phyloP scores from a whole-genome alignment of 108 stramenopile genomes.

The Nitzschia sp. region DNA sequence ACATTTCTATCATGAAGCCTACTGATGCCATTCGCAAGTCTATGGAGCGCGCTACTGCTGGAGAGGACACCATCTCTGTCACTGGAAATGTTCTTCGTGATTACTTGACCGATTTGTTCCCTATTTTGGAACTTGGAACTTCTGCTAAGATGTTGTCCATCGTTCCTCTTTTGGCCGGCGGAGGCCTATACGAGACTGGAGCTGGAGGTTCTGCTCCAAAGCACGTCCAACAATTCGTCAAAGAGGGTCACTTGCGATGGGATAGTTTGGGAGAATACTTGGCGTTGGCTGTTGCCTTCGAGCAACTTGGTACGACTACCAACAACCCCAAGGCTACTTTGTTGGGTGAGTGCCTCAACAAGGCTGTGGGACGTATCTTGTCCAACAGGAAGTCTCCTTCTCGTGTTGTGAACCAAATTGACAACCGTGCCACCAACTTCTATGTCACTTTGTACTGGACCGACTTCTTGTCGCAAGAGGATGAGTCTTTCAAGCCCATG shows the following conservation, averaged over 20 bases:
- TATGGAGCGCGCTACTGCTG: slow-evolving; percentile 85
- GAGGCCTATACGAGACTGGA: slow-evolving; percentile 93
- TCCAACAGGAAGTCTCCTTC: slow-evolving; percentile 85
- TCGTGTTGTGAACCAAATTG: slow-evolving; percentile 88
- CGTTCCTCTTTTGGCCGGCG: slow-evolving; percentile 88
- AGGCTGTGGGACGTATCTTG: slow-evolving; percentile 86
- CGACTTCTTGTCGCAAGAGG: slow-evolving; percentile 82
- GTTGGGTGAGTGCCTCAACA: slow-evolving; percentile 77
- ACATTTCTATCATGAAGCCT: slow-evolving; percentile 89
- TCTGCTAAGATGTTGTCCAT: slow-evolving; percentile 95
- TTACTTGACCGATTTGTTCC: slow-evolving; percentile 91
- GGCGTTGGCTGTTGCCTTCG: slow-evolving; percentile 79
- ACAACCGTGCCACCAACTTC: slow-evolving; percentile 91
- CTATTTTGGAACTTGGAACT: slow-evolving; percentile 91
- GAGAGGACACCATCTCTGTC: slow-evolving; percentile 89
- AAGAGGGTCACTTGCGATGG: slow-evolving; percentile 93
- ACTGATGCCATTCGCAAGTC: slow-evolving; percentile 81
- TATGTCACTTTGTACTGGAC: slow-evolving; percentile 94
- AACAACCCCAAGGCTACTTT: slow-evolving; percentile 71
- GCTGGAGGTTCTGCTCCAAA: slow-evolving; percentile 93
- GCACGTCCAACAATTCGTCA: slow-evolving; percentile 90
- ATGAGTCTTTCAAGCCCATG: slow-evolving; percentile 71
- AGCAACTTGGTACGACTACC: slow-evolving; percentile 55
- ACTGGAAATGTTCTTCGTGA: slow-evolving; percentile 95
- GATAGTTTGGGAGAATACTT: slow-evolving; percentile 82